Percentiles rank a stretch among this genome's conserved stretches.
Evolutionary conservation across 208 protist species (phyloP).

Genomic region (Entamoeba nuttalli): DNA sequence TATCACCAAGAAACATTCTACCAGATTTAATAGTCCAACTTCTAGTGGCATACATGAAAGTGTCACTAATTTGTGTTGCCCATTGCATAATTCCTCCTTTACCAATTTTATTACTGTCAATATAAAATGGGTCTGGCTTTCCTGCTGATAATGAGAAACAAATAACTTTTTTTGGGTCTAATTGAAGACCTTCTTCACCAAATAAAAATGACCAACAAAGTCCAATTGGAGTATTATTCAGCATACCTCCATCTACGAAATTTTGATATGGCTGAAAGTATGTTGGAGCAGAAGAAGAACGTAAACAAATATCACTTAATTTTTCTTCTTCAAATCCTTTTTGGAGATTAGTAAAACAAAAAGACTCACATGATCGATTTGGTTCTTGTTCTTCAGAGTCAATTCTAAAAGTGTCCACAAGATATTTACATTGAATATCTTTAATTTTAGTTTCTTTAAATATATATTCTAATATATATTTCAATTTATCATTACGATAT

Average conservation of each 20-base stretch:
- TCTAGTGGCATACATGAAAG: neutral
- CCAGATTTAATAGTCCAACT: neutral
- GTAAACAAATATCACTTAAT: neutral
- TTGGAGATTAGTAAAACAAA: neutral
- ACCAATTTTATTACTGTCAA: neutral
- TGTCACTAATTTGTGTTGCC: neutral
- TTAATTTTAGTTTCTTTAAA: neutral
- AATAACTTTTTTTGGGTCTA: neutral
- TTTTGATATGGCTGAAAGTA: neutral
- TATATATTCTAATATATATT: neutral
- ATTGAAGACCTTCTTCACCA: neutral
- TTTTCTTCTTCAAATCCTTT: neutral
- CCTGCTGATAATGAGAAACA: neutral
- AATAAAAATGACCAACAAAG: neutral
- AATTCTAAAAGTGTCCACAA: neutral
- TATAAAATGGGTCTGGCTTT: neutral
- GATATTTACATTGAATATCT: neutral
- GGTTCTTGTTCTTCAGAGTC: neutral
- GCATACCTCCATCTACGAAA: neutral
- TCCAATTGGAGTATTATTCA: neutral
- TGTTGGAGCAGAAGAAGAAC: neutral
- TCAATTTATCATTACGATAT: neutral
- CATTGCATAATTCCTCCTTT: neutral
- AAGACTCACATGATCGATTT: neutral
- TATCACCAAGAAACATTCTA: neutral